These are phyloP conservation scores for Globisporangium camurandrum DNA, from an alignment of 352 stramenopile species.

Conservation along the genomic window DNA sequence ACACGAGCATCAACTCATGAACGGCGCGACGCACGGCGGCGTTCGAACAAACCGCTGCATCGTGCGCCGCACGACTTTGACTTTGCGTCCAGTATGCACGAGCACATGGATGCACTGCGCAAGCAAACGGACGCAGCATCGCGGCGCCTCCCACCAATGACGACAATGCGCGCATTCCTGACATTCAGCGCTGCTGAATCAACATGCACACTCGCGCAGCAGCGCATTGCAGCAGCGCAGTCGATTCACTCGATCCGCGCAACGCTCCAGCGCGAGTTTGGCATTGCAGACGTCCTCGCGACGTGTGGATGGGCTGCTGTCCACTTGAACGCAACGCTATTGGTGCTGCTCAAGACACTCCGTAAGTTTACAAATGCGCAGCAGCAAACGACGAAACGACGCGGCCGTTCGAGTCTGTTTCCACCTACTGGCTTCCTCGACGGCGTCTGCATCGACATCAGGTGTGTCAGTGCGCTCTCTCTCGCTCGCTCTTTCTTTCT, in stretches of 20 bases:
- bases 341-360: conserved; percentile 53
- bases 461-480: conserved; percentile 11
- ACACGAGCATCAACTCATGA: no score
- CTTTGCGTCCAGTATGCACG: conserved; percentile 37
- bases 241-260: conserved; percentile 47
- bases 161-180: conserved; percentile 29
- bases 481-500: background rate
- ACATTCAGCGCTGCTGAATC: conserved; percentile 30
- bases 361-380: conserved; percentile 36
- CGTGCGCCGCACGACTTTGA: conserved; percentile 33
- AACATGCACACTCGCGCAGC: conserved; percentile 27
- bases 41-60: conserved; percentile 1
- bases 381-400: no score
- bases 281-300: conserved; percentile 29
- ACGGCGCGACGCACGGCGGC: conserved; percentile 1
- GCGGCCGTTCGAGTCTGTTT: conserved; percentile 16
- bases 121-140: conserved; percentile 13
- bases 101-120: conserved; percentile 23
- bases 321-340: conserved; percentile 48
- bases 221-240: conserved; percentile 31
- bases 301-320: conserved; percentile 56
- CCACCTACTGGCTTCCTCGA: conserved; percentile 27
- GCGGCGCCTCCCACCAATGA: conserved; percentile 26
- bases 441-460: conserved; percentile 33
- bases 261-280: conserved; percentile 46